Evolutionary conservation across 2,329 filamentous ascomycete species (phyloP), one percentile per base, ranked within the genome.

Genomic region (Exophiala alcalophila): DNA sequence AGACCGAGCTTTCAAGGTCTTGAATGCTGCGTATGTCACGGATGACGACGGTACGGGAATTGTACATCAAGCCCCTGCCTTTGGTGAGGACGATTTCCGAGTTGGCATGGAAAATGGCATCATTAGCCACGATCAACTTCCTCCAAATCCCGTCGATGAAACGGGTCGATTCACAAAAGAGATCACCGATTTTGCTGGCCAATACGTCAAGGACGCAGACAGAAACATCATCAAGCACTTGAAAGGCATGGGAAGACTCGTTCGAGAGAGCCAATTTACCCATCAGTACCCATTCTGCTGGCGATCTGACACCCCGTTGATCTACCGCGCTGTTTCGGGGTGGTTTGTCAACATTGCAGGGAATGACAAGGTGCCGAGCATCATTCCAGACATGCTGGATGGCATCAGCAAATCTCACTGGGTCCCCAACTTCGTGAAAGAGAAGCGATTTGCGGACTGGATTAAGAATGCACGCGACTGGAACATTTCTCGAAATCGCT

Each of bases 271-370:
- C 24, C 84, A 90, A 61, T 73, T 92, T 36, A 84, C 75, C 57
- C 88, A 94, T 70, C 87, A 84, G 59, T 91, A 94, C 63, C 86
- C 86, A 5, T 87, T 88, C 76, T 94, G 88, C 64, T 86, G 84
- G 65, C 80, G 88, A 47, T 92, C 86, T 9, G 88, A 94, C 61
- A 94, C 85, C 0, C 88, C 86, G 10, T 74, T 94, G 39, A 92
- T 94, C 57, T 90, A 92, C 66, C 80, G 84, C 52, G 86, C 88
- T n/a, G 86, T 94, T 9, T 85, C 88, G 6, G 86, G 86, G 1
- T 94, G 88, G 88, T 94, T 94, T 63, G 83, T 94, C 57, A 85
- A 84, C 60, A 86, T 94, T 26, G 78, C 84, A 15, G 78, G 83
- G 41, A 55, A 53, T 24, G 50, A 57, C 16, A 55, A 55, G 36